A percentile compares a stretch with the other conserved stretches of the same genome.
Conservation (phyloP, 2,329 filamentous ascomycete genomes). For the Lachnellula occidentalis region DNA sequence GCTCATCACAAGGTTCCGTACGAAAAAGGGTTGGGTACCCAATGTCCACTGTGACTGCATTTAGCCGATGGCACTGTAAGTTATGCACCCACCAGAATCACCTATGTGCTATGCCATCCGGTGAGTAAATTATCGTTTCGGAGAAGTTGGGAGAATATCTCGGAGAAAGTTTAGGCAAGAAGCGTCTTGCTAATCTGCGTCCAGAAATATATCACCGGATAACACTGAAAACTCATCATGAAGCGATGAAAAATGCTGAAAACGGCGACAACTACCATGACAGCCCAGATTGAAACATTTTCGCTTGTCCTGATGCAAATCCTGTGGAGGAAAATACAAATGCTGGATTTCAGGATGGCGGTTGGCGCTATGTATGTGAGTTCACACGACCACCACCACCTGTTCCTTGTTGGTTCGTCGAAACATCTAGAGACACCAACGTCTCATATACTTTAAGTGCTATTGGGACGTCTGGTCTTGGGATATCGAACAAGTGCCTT, state of each 20-base stretch:
- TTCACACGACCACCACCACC: conserved; percentile 26
- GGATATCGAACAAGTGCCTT: conserved; percentile 11
- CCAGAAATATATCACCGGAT: conserved; percentile 35
- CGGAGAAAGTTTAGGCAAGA: too few species aligned
- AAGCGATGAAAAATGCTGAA: conserved; percentile 37
- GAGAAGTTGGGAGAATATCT: too few species aligned
- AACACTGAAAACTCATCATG: conserved; percentile 33
- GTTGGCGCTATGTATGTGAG: conserved; percentile 38
- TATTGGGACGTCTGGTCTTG: conserved; percentile 1
- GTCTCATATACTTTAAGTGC: conserved; percentile 17
- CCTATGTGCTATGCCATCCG: conserved; percentile 16
- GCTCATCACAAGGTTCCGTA: conserved; percentile 37
- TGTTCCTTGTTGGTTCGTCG: not conserved
- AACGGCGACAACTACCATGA: conserved; percentile 28
- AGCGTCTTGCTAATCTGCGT: conserved; percentile 2
- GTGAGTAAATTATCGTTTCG: too few species aligned
- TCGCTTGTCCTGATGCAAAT: conserved; percentile 30
- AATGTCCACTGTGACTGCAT: conserved; percentile 27
- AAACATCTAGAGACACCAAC: too few species aligned
- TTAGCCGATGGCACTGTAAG: conserved; percentile 17
- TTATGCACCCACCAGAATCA: conserved; percentile 29
- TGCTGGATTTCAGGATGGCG: conserved; percentile 34
- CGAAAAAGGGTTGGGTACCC: conserved; percentile 36
- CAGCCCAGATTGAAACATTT: conserved; percentile 29
- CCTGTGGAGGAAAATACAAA: conserved; percentile 34